These are phyloP conservation scores for Pythium brachiatum DNA, from an alignment of 352 stramenopile species.

Conservation along the genomic window DNA sequence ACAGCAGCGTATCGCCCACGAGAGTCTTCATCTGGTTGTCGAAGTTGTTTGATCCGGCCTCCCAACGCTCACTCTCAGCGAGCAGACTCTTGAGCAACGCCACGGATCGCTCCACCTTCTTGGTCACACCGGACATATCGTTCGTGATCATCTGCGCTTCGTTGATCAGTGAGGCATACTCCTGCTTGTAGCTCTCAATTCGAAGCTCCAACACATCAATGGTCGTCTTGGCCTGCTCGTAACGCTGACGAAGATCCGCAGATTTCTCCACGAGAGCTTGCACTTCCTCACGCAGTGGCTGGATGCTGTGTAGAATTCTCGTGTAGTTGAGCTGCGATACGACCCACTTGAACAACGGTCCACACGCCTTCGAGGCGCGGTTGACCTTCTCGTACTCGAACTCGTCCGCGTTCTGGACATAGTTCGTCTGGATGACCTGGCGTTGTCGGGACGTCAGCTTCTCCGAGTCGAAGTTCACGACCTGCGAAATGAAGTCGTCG, in stretches of 20 bases:
- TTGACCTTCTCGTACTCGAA: constrained; percentile 93
- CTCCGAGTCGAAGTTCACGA: constrained; percentile 99
- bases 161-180: constrained; percentile 98
- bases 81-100: constrained; percentile 97
- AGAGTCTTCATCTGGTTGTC: constrained; percentile 96
- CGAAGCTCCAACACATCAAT: constrained; percentile 94
- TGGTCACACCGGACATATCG: constrained; percentile 97
- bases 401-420: constrained; percentile 91
- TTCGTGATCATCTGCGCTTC: constrained; percentile 98
- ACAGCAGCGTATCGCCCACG: constrained; percentile 95
- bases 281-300: constrained; percentile 98
- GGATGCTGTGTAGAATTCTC: constrained; percentile 97
- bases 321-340: constrained; percentile 98
- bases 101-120: constrained; percentile 96
- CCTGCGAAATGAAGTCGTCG: constrained; percentile 98
- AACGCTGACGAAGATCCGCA: constrained; percentile 89
- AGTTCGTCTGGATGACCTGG: constrained; percentile 94
- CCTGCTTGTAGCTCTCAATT: constrained; percentile 98
- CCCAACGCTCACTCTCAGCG: constrained; percentile 98
- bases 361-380: constrained; percentile 95
- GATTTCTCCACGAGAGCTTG: constrained; percentile 95
- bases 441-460: constrained; percentile 94
- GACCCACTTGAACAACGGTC: constrained; percentile 99
- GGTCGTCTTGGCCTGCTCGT: constrained; percentile 91
- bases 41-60: constrained; percentile 96